These are phyloP conservation scores for Xerophyta viscosa DNA, from an alignment of 106 monocot species.

Conservation along the genomic window DNA sequence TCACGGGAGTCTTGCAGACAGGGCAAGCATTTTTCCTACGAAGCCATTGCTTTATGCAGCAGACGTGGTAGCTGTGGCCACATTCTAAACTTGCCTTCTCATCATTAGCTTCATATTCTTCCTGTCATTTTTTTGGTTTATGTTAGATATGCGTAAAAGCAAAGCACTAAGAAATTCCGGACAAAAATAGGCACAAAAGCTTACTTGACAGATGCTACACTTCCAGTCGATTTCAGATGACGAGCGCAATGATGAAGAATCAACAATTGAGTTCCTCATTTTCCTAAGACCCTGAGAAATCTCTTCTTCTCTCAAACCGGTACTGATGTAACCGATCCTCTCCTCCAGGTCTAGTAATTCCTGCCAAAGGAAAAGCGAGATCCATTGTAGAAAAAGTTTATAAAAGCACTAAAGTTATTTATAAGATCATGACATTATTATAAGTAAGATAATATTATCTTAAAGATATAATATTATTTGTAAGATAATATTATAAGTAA, in stretches of 20 bases:
- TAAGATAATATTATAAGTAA: too few relatives aligned
- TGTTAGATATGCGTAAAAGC: neutral
- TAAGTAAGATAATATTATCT: too few relatives aligned
- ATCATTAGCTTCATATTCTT: slow-evolving; percentile 77
- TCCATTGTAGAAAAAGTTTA: neutral
- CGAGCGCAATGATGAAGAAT: slow-evolving; percentile 18
- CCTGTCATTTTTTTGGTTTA: slow-evolving; percentile 35
- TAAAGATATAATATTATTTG: too few relatives aligned
- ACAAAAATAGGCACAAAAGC: neutral
- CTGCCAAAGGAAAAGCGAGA: slow-evolving; percentile 17
- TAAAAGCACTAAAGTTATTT: neutral
- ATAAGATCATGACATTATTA: too few relatives aligned
- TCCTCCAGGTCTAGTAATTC: slow-evolving; percentile 92
- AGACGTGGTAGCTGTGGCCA: slow-evolving; percentile 70
- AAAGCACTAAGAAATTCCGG: neutral
- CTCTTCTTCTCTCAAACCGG: slow-evolving; percentile 91
- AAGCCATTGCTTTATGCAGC: slow-evolving; percentile 94
- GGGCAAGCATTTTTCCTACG: slow-evolving; percentile 88
- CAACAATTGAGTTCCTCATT: slow-evolving; percentile 37
- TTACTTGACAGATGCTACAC: slow-evolving; percentile 92
- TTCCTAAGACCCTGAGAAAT: slow-evolving; percentile 51
- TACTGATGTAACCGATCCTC: slow-evolving; percentile 83
- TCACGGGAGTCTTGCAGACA: slow-evolving; percentile 74
- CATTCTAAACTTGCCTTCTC: slow-evolving; percentile 78
- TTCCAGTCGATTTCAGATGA: slow-evolving; percentile 50